Percentiles rank a stretch among this genome's conserved stretches.
phyloP scores from a whole-genome alignment of 805 yeast genomes.

The Zygosaccharomyces bailii region DNA sequence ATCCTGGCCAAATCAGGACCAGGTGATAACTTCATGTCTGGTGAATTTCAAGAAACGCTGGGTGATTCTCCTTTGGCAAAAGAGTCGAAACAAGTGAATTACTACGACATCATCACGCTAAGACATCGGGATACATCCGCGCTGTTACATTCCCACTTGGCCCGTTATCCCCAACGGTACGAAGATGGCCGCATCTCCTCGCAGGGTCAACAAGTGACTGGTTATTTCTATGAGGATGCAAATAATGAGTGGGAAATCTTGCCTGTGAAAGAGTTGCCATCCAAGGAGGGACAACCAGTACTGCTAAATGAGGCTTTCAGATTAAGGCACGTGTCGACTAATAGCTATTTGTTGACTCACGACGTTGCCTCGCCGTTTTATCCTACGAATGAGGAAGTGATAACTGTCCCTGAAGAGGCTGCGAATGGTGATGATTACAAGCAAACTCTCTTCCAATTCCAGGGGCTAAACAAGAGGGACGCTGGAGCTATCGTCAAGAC shows the following conservation, averaged over 20 bases:
- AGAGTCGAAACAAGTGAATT: conserved; percentile 69
- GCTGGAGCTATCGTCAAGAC: conserved; percentile 52
- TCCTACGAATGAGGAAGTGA: conserved; percentile 93
- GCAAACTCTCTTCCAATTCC: conserved; percentile 75
- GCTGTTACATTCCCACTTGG: conserved; percentile 76
- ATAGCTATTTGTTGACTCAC: conserved; percentile 79
- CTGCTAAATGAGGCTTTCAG: conserved; percentile 71
- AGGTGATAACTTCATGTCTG: conserved; percentile 93
- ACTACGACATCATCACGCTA: conserved; percentile 70
- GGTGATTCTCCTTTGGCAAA: conserved; percentile 76
- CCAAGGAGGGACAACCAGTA: conserved; percentile 48
- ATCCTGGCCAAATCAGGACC: conserved; percentile 86
- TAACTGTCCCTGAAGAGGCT: conserved; percentile 61
- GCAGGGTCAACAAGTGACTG: conserved; percentile 91
- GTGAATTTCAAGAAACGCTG: conserved; percentile 89
- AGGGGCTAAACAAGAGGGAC: conserved; percentile 53
- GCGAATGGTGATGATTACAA: conserved; percentile 55
- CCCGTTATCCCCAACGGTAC: conserved; percentile 80
- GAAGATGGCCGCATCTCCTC: conserved; percentile 96
- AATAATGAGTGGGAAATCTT: conserved; percentile 86
- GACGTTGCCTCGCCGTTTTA: conserved; percentile 93
- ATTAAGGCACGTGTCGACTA: conserved; percentile 74
- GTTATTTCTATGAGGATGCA: conserved; percentile 49
- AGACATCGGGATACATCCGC: conserved; percentile 78
- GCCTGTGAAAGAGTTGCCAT: conserved; percentile 51